Conservation (phyloP, 257 asterid species). For the Nicotiana obtusifolia region DNA sequence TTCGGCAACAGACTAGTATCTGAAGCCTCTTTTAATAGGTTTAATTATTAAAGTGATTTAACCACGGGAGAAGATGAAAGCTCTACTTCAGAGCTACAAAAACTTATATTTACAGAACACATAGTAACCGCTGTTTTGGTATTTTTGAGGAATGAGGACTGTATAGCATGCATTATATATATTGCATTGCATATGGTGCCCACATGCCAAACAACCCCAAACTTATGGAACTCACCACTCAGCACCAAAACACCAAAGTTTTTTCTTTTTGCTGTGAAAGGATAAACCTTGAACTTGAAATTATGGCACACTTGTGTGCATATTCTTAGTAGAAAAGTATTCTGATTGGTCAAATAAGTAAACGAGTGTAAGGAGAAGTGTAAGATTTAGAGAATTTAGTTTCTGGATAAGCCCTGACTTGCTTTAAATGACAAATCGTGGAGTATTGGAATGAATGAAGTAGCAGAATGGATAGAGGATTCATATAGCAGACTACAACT, state of each 20-base stretch:
- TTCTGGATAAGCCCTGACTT: neutral
- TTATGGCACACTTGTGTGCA: neutral
- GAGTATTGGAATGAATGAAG: neutral
- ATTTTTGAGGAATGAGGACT: neutral
- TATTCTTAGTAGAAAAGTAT: neutral
- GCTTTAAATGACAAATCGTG: neutral
- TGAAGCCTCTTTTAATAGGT: neutral
- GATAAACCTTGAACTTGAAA: neutral
- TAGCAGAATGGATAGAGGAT: neutral
- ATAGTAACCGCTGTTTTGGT: neutral
- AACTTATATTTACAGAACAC: neutral
- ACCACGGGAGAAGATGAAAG: neutral
- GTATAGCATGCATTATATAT: neutral
- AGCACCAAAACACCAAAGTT: neutral
- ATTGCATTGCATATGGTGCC: neutral
- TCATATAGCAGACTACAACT: neutral
- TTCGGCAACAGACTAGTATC: neutral
- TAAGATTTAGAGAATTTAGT: neutral
- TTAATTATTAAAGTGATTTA: neutral
- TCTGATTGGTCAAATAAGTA: neutral
- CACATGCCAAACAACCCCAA: neutral
- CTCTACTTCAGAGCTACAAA: neutral
- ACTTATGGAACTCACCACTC: neutral
- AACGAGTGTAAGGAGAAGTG: neutral
- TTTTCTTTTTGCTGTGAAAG: neutral